phyloP scores from a whole-genome alignment of 768 basidiomycete species.

The Agrocybe praecox region DNA sequence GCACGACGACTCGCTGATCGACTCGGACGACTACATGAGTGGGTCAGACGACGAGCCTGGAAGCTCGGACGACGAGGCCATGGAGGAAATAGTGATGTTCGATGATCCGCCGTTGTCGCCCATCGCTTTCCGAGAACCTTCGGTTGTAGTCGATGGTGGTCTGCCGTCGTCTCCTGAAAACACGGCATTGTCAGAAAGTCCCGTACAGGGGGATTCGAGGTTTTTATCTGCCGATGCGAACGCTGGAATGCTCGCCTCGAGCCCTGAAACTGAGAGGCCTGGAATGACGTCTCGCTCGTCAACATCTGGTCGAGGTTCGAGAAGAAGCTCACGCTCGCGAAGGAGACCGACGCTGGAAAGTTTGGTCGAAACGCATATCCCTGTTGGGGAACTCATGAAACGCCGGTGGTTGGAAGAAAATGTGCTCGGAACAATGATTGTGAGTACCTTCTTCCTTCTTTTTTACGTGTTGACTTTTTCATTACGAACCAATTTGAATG shows the following conservation, averaged over 20 bases:
- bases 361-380: constrained; percentile 40
- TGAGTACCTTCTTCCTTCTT: constrained; percentile 46
- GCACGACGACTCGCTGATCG: constrained; percentile 54
- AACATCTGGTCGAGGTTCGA: constrained; percentile 39
- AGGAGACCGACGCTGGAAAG: constrained; percentile 39
- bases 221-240: background rate
- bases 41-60: constrained; percentile 65
- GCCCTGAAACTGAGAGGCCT: constrained; percentile 21
- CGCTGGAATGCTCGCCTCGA: constrained; percentile 6
- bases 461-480: no score
- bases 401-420: constrained; percentile 72
- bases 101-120: constrained; percentile 50
- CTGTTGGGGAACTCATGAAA: constrained; percentile 83
- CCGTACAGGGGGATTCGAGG: background rate
- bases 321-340: constrained; percentile 59
- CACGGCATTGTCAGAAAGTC: constrained; percentile 15
- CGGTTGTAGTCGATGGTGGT: constrained; percentile 32
- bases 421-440: constrained; percentile 77
- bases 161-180: constrained; percentile 32
- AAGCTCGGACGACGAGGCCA: constrained; percentile 76
- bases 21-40: constrained; percentile 82
- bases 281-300: constrained; percentile 23
- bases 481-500: no score
- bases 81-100: constrained; percentile 83
- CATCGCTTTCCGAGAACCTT: constrained; percentile 33